phyloP scores from a whole-genome alignment of 2,329 filamentous ascomycete genomes.

The Huntiella abstrusa region DNA sequence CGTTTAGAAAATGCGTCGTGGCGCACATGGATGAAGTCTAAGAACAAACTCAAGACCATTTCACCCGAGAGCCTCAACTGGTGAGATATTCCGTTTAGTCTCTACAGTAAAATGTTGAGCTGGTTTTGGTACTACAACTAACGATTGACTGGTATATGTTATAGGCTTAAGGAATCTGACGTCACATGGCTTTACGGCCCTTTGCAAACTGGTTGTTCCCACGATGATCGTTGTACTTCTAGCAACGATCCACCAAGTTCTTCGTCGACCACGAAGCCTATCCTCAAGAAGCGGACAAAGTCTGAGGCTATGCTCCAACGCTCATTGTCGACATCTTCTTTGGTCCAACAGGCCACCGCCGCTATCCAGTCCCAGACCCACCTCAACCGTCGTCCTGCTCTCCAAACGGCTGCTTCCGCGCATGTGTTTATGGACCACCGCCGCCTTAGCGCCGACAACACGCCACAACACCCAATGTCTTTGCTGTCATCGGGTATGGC shows the following conservation, averaged over 20 bases:
- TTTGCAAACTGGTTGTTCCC: slow-evolving; percentile 51
- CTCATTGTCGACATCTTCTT: slow-evolving; percentile 70
- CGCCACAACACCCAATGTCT: slow-evolving; percentile 24
- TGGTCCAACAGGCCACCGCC: slow-evolving; percentile 75
- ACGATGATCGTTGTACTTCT: slow-evolving; percentile 26
- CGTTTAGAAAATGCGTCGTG: slow-evolving; percentile 90
- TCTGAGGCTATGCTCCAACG: slow-evolving; percentile 87
- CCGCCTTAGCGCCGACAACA: slow-evolving; percentile 15
- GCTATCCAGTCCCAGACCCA: slow-evolving; percentile 68
- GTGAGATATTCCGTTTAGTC: slow-evolving; percentile 29
- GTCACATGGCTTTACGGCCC: slow-evolving; percentile 96
- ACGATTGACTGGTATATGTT: slow-evolving; percentile 2
- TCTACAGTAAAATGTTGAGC: background rate
- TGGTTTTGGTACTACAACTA: slow-evolving; percentile 4
- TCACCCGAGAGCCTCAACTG: slow-evolving; percentile 87
- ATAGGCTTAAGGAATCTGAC: slow-evolving; percentile 88
- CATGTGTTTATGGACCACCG: slow-evolving; percentile 23
- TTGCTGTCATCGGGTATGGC: slow-evolving; percentile 49
- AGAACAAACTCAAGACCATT: slow-evolving; percentile 70
- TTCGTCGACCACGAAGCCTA: slow-evolving; percentile 68
- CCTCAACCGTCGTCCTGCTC: slow-evolving; percentile 30
- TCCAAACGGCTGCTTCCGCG: slow-evolving; percentile 19
- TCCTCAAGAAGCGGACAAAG: slow-evolving; percentile 90
- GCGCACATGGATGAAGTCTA: slow-evolving; percentile 90
- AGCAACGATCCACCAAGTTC: slow-evolving; percentile 33